Evolutionary conservation across 352 stramenopile species (phyloP).

Genomic region (Elongisporangium anandrum): DNA sequence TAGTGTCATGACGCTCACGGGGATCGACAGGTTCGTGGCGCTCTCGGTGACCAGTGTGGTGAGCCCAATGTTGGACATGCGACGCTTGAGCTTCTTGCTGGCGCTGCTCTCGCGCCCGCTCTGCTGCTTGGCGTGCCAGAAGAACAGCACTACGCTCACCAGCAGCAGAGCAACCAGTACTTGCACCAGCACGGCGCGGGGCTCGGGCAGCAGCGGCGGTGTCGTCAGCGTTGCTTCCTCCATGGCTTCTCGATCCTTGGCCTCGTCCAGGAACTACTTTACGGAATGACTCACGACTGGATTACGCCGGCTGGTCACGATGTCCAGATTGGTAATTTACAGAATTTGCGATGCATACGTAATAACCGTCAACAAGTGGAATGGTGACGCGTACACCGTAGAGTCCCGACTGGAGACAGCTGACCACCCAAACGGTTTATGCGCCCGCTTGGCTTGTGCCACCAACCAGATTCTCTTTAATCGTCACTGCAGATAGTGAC

Average conservation of each 20-base stretch:
- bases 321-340: background rate
- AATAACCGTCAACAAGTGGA: background rate
- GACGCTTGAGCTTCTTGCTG: slow-evolving; percentile 31
- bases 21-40: slow-evolving; percentile 73
- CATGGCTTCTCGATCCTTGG: slow-evolving; percentile 10
- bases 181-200: slow-evolving; percentile 19
- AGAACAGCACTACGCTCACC: slow-evolving; percentile 26
- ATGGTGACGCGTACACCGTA: background rate
- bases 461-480: background rate
- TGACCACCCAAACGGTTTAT: background rate
- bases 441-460: background rate
- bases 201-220: slow-evolving; percentile 6
- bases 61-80: slow-evolving; percentile 68
- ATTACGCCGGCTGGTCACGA: background rate
- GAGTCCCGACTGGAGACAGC: background rate
- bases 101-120: slow-evolving; percentile 4
- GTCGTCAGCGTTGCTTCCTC: slow-evolving; percentile 10
- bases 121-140: slow-evolving; percentile 21
- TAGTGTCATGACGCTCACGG: slow-evolving; percentile 58
- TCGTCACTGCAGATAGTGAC: background rate
- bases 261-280: background rate
- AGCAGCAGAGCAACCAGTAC: slow-evolving; percentile 27
- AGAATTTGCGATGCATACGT: background rate
- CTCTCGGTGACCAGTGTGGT: slow-evolving; percentile 72
- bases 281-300: background rate